These are phyloP conservation scores for Leucocoprinus sp. DNA, from an alignment of 768 basidiomycete genomes.

Conservation along the genomic window DNA sequence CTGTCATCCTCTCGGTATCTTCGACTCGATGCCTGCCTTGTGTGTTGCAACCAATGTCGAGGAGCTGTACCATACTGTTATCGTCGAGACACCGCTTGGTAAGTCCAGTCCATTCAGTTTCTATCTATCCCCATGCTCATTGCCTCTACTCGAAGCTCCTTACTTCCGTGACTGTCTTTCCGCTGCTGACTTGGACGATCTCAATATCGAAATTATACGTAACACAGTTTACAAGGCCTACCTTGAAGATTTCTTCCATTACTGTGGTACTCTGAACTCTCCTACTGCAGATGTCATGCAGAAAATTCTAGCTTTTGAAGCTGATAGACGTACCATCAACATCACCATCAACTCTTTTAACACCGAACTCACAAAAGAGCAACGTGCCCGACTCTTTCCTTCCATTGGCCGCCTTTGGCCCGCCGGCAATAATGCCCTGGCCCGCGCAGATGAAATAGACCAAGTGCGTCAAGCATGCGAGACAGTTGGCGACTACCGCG, in stretches of 20 bases:
- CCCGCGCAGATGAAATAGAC: conserved; percentile 91
- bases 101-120: conserved; percentile 20
- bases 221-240: conserved; percentile 99
- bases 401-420: conserved; percentile 90
- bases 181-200: conserved; percentile 92
- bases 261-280: conserved; percentile 67
- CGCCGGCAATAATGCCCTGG: conserved; percentile 90
- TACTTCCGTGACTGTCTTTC: conserved; percentile 96
- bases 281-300: conserved; percentile 93
- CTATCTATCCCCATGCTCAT: neutral
- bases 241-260: conserved; percentile 92
- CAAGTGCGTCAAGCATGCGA: conserved; percentile 86
- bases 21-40: conserved; percentile 98
- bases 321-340: conserved; percentile 93
- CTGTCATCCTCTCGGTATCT: conserved; percentile 94
- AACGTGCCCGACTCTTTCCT: conserved; percentile 90
- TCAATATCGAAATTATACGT: conserved; percentile 99
- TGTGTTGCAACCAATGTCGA: conserved; percentile 99
- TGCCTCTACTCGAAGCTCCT: conserved; percentile 44
- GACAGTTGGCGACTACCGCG: conserved; percentile 78
- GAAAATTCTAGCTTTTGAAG: conserved; percentile 88
- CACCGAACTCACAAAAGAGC: conserved; percentile 91
- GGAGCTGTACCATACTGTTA: conserved; percentile 92
- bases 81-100: conserved; percentile 98
- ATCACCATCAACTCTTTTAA: conserved; percentile 99